Evolutionary conservation across 169 alveolate genomes (phyloP), one percentile per base, ranked within the genome.

Genomic region (Pseudocohnilembus persalinus): DNA sequence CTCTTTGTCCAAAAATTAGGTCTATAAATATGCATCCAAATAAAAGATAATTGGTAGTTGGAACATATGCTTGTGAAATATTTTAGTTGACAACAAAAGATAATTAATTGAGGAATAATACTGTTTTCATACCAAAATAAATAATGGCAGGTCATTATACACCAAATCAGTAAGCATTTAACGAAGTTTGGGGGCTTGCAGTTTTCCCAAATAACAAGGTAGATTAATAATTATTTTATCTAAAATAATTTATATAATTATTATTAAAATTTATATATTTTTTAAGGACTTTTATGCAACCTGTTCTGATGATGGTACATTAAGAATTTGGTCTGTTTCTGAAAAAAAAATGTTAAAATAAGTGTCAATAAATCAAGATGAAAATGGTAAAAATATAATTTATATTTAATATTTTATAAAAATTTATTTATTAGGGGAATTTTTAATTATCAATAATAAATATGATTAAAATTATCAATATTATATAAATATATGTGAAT

Each of bases 161-260:
- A 64, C 95, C 95, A n/a, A 83, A 87, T 75, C 29, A 72, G 49
- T 85, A 90, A 73, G 90, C 88, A 75, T 92, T 92, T 0, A 94
- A 92, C 83, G 96, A 94, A 87, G 94, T 92, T 15, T 92, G 97
- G 97, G 97, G 96, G 24, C 75, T 94, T 29, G 78, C 90, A 31
- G 88, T 88, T 1, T 74, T 88, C 64, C 91, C 93, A 31, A 83
- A 81, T 32, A 83, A 76, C 20, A 75, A 81, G 11, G 77, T 26
- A 27, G 84, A 49, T 49, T 11, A 11, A n/a, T n/a, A n/a, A n/a
- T n/a, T n/a, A n/a, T n/a, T n/a, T n/a, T n/a, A n/a, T n/a, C n/a
- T n/a, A n/a, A n/a, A n/a, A 11, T 11, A 49, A 49, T 49, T 11
- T 49, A 49, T 4, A 49, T 4, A 20, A 4, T 11, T 11, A 49